A percentile compares a stretch with the other conserved stretches of the same genome.
Conservation (phyloP, 352 stramenopile genomes). For the Globisporangium acanthophoron region DNA sequence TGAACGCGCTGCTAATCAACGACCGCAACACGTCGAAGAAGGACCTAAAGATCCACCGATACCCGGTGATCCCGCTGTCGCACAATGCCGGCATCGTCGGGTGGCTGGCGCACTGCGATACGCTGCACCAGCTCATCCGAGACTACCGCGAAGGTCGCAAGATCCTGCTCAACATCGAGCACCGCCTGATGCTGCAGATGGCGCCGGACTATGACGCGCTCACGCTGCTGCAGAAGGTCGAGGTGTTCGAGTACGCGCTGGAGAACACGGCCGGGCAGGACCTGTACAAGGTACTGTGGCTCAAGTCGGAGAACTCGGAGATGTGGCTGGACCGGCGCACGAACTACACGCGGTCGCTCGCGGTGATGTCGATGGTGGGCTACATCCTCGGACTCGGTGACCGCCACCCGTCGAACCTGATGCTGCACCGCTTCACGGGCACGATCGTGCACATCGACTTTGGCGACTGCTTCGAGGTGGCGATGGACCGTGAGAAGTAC, state of each 20-base stretch:
- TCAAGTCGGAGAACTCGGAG: slow-evolving; percentile 97
- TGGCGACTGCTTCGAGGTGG: slow-evolving; percentile 97
- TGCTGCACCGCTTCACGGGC: slow-evolving; percentile 97
- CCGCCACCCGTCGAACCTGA: slow-evolving; percentile 99
- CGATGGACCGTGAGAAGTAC: slow-evolving; percentile 98
- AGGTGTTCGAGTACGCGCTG: slow-evolving; percentile 95
- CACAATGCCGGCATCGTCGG: slow-evolving; percentile 97
- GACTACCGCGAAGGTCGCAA: slow-evolving; percentile 90
- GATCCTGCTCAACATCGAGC: slow-evolving; percentile 93
- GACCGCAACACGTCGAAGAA: slow-evolving; percentile 95
- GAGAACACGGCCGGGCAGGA: slow-evolving; percentile 95
- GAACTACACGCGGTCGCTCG: slow-evolving; percentile 96
- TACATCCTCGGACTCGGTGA: slow-evolving; percentile 99
- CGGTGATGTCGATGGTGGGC: slow-evolving; percentile 98
- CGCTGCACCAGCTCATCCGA: slow-evolving; percentile 96
- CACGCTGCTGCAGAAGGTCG: slow-evolving; percentile 97
- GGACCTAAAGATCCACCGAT: slow-evolving; percentile 97
- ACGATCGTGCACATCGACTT: slow-evolving; percentile 98
- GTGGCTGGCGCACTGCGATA: slow-evolving; percentile 98
- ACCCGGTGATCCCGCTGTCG: slow-evolving; percentile 97
- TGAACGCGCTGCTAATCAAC: slow-evolving; percentile 97
- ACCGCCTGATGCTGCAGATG: slow-evolving; percentile 86
- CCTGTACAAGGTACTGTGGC: slow-evolving; percentile 94
- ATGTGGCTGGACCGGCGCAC: slow-evolving; percentile 97
- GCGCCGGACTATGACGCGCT: slow-evolving; percentile 95